Conservation (phyloP, 306 rosid genomes). For the Pterocarpus santalinus region DNA sequence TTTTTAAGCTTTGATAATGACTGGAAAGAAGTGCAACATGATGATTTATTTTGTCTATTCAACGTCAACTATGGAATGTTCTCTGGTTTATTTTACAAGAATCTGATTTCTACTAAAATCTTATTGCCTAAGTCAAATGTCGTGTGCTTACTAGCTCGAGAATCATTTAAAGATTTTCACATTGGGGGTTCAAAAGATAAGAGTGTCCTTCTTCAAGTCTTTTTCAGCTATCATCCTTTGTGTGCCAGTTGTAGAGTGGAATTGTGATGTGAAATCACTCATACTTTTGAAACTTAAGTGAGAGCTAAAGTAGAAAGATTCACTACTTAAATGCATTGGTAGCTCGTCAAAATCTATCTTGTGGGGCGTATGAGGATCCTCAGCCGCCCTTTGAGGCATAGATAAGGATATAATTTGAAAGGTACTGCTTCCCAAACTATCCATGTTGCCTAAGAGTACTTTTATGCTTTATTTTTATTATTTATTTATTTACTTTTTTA, state of each 20-base stretch:
- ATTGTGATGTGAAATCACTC: conserved; percentile 28
- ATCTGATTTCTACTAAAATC: conserved; percentile 5
- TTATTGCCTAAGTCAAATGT: conserved; percentile 33
- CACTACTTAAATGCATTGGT: not conserved
- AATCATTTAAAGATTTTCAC: conserved; percentile 27
- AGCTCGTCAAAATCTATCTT: not conserved
- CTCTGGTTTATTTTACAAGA: conserved; percentile 1
- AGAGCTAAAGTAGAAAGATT: not conserved
- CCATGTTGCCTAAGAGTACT: not conserved
- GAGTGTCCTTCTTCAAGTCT: conserved; percentile 29
- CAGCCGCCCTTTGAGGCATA: conserved; percentile 10
- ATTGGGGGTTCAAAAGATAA: not conserved
- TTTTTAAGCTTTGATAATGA: conserved; percentile 32
- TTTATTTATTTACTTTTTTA: not conserved
- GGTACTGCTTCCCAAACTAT: conserved; percentile 16
- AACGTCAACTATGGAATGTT: not conserved
- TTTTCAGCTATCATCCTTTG: conserved; percentile 30
- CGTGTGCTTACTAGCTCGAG: conserved; percentile 23
- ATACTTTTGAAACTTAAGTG: conserved; percentile 29
- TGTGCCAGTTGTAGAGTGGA: not conserved
- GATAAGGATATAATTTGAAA: conserved; percentile 2
- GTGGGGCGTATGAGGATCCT: not conserved
- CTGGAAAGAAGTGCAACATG: conserved; percentile 17
- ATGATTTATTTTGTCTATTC: conserved; percentile 25
- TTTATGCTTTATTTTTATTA: not conserved